These are phyloP conservation scores for Paraphysoderma sedebokerense DNA, from an alignment of 371 early-diverging fungal genomes.

Conservation along the genomic window DNA sequence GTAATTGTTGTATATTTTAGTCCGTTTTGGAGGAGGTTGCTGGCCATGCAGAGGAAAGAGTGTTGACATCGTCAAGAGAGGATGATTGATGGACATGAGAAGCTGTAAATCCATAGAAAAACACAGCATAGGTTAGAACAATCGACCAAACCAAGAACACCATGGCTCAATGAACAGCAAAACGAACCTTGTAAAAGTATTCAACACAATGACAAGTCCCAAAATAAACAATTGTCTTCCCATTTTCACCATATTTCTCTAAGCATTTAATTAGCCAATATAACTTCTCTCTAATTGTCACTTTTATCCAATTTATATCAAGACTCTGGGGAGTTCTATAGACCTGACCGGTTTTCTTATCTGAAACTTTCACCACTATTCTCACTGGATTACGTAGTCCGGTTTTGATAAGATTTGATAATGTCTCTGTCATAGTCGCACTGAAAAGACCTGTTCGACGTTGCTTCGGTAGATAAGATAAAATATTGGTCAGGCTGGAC, in stretches of 20 bases:
- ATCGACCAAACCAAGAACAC: neutral
- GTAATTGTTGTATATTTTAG: slow-evolving; percentile 31
- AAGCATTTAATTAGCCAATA: slow-evolving; percentile 46
- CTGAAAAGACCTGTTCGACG: slow-evolving; percentile 94
- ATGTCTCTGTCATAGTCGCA: slow-evolving; percentile 92
- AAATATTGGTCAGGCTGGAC: slow-evolving; percentile 54
- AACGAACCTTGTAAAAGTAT: slow-evolving; percentile 60
- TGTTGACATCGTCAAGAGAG: slow-evolving; percentile 23
- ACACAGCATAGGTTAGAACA: too few relatives aligned
- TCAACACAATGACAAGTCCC: slow-evolving; percentile 88
- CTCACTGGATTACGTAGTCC: slow-evolving; percentile 86
- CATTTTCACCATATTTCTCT: slow-evolving; percentile 17
- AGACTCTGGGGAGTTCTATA: slow-evolving; percentile 48
- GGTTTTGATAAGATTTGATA: slow-evolving; percentile 62
- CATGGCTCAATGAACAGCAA: slow-evolving; percentile 6
- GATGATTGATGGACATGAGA: too few relatives aligned
- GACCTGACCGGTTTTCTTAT: slow-evolving; percentile 21
- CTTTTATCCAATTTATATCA: slow-evolving; percentile 53
- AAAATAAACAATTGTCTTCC: slow-evolving; percentile 87
- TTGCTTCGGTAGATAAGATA: slow-evolving; percentile 72
- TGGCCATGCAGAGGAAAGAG: slow-evolving; percentile 82
- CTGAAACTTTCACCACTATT: slow-evolving; percentile 68
- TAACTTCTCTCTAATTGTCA: slow-evolving; percentile 62
- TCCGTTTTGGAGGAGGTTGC: slow-evolving; percentile 28
- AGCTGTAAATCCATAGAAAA: too few relatives aligned